Conservation (phyloP, 2,329 filamentous ascomycete species). For the Ramularia collo-cygni region DNA sequence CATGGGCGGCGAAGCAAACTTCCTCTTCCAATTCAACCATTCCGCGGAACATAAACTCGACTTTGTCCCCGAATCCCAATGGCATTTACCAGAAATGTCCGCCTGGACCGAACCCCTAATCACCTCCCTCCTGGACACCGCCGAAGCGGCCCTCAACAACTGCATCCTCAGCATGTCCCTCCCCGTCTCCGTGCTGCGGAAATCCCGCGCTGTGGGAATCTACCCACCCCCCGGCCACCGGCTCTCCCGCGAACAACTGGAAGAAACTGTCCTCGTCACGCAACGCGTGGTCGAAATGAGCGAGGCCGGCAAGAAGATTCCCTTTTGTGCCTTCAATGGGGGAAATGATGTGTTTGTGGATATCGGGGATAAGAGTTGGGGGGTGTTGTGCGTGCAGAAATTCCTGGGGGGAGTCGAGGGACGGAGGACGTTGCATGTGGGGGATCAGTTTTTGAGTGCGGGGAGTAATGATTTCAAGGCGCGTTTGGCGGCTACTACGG, state of each 20-base stretch:
- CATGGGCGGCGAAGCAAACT: slow-evolving; percentile 94
- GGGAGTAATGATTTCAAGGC: slow-evolving; percentile 98
- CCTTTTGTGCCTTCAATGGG: slow-evolving; percentile 97
- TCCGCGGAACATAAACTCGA: slow-evolving; percentile 59
- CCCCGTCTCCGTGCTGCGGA: slow-evolving; percentile 73
- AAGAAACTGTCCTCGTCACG: slow-evolving; percentile 91
- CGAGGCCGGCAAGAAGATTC: slow-evolving; percentile 59
- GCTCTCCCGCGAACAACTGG: slow-evolving; percentile 79
- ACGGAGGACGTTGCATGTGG: slow-evolving; percentile 82
- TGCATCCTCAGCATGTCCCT: slow-evolving; percentile 74
- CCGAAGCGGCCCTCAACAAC: slow-evolving; percentile 74
- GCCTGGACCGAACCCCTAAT: slow-evolving; percentile 73
- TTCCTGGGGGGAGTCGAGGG: slow-evolving; percentile 75
- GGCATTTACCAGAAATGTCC: slow-evolving; percentile 73
- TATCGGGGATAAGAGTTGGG: slow-evolving; percentile 96
- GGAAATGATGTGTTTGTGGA: slow-evolving; percentile 98
- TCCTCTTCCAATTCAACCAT: slow-evolving; percentile 74
- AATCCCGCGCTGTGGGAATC: slow-evolving; percentile 62
- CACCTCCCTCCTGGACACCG: slow-evolving; percentile 73
- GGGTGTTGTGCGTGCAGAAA: slow-evolving; percentile 83
- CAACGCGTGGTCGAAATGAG: slow-evolving; percentile 87
- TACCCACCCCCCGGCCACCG: slow-evolving; percentile 31
- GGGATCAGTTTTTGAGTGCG: slow-evolving; percentile 90
- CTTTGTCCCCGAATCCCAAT: slow-evolving; percentile 57
- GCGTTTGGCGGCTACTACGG: slow-evolving; percentile 82